Conservation (phyloP, 1,284 basidiomycete genomes). For the Apiotrichum brassicae region DNA sequence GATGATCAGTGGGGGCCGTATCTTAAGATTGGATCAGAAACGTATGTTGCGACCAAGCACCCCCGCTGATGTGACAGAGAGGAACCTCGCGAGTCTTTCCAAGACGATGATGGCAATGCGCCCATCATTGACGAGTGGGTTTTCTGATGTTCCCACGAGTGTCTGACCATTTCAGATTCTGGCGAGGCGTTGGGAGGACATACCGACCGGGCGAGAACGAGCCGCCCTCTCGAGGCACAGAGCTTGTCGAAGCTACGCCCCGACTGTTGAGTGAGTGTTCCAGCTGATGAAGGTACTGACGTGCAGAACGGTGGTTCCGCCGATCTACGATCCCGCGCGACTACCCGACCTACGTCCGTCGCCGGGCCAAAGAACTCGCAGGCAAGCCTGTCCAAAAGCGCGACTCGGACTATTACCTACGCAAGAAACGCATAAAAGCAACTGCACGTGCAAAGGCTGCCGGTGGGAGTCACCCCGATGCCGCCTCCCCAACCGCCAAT, state of each 20-base stretch:
- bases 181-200: conserved; percentile 13
- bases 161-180: conserved; percentile 18
- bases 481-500: not conserved
- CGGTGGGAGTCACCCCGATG: not conserved
- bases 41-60: conserved; percentile 10
- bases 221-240: conserved; percentile 14
- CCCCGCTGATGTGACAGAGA: conserved; percentile 8
- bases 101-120: conserved; percentile 4
- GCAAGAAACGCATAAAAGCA: conserved; percentile 11
- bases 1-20: conserved; percentile 22
- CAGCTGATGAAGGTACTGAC: not conserved
- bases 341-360: conserved; percentile 21
- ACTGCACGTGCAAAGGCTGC: not conserved
- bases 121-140: conserved; percentile 15
- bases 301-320: conserved; percentile 20
- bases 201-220: conserved; percentile 11
- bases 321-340: conserved; percentile 15
- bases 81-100: conserved; percentile 10
- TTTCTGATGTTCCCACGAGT: too few relatives aligned
- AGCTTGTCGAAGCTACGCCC: conserved; percentile 19
- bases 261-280: conserved; percentile 19
- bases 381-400: conserved; percentile 17
- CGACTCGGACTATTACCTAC: conserved; percentile 31
- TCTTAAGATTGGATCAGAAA: conserved; percentile 27
- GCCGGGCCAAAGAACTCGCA: conserved; percentile 18